A percentile compares a stretch with the other conserved stretches of the same genome.
Evolutionary conservation across 139 green algal genomes (phyloP).

Genomic region (Chlamydomonas eustigma): DNA sequence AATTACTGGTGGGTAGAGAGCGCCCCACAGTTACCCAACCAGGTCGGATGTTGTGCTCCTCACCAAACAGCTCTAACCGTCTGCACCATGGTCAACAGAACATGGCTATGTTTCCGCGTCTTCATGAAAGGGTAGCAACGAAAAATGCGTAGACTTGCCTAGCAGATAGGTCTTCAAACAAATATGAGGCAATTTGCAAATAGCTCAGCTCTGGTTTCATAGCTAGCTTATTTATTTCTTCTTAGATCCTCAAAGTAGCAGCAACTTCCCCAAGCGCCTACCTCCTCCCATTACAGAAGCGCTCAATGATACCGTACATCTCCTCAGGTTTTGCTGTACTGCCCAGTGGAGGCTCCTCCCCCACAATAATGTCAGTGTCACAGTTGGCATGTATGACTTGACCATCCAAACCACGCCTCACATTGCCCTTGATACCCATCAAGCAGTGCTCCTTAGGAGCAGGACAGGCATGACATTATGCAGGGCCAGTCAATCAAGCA

Average conservation of each 20-base stretch:
- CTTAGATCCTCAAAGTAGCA: no score
- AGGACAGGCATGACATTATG: no score
- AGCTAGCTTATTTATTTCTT: no score
- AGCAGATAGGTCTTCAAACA: no score
- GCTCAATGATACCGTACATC: slow-evolving; percentile 81
- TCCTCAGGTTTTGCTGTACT: slow-evolving; percentile 74
- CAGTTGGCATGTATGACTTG: slow-evolving; percentile 74
- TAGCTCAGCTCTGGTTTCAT: no score
- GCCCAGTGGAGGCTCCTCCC: slow-evolving; percentile 66
- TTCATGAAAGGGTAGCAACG: no score
- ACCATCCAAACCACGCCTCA: slow-evolving; percentile 60
- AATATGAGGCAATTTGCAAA: no score
- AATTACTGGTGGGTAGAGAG: slow-evolving; percentile 65
- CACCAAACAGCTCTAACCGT: slow-evolving; percentile 81
- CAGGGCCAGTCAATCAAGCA: no score
- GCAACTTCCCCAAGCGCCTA: no score
- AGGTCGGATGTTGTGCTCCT: slow-evolving; percentile 79
- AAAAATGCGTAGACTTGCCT: no score
- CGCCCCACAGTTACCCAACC: slow-evolving; percentile 80
- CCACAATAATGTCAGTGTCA: slow-evolving; percentile 77
- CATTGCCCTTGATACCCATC: slow-evolving; percentile 73
- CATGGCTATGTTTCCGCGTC: no score
- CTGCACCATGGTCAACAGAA: slow-evolving; percentile 32
- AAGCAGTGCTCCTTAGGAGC: slow-evolving; percentile 80
- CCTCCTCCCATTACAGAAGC: slow-evolving; percentile 50